These are phyloP conservation scores for Teunomyces atbi DNA, from an alignment of 805 yeast species.

Conservation along the genomic window DNA sequence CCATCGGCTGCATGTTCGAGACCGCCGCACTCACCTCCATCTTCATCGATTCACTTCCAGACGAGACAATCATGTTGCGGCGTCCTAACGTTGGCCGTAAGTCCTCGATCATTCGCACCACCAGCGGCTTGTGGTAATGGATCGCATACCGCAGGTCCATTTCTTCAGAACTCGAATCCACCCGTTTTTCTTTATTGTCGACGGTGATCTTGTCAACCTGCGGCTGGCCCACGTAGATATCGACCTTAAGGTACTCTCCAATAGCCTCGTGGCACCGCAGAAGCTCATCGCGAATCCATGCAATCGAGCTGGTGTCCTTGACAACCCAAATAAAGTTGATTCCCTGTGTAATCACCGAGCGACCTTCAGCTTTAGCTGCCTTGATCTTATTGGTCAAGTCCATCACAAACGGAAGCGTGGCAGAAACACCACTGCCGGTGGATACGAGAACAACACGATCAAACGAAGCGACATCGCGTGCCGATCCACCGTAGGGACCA, in stretches of 20 bases:
- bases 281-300: slow-evolving; percentile 42
- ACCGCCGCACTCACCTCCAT: slow-evolving; percentile 36
- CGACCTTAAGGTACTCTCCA: slow-evolving; percentile 25
- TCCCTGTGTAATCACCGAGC: slow-evolving; percentile 16
- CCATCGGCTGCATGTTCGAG: slow-evolving; percentile 37
- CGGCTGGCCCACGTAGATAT: slow-evolving; percentile 21
- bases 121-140: slow-evolving; percentile 18
- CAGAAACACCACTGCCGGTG: slow-evolving; percentile 55
- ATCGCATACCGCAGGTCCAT: slow-evolving; percentile 12
- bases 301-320: slow-evolving; percentile 27
- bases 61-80: slow-evolving; percentile 42
- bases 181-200: neutral
- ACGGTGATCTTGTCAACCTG: neutral
- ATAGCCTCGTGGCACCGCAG: slow-evolving; percentile 21
- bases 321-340: slow-evolving; percentile 49
- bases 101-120: slow-evolving; percentile 16
- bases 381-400: slow-evolving; percentile 18
- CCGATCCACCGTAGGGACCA: slow-evolving; percentile 59
- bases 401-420: slow-evolving; percentile 44
- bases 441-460: slow-evolving; percentile 42
- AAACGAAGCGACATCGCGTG: slow-evolving; percentile 45
- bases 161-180: neutral
- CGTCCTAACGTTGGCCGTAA: slow-evolving; percentile 15
- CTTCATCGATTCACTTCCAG: slow-evolving; percentile 47
- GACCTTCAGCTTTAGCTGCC: slow-evolving; percentile 7